Conservation (phyloP, 139 green algal species). For the Astrephomene gubernaculifera region DNA sequence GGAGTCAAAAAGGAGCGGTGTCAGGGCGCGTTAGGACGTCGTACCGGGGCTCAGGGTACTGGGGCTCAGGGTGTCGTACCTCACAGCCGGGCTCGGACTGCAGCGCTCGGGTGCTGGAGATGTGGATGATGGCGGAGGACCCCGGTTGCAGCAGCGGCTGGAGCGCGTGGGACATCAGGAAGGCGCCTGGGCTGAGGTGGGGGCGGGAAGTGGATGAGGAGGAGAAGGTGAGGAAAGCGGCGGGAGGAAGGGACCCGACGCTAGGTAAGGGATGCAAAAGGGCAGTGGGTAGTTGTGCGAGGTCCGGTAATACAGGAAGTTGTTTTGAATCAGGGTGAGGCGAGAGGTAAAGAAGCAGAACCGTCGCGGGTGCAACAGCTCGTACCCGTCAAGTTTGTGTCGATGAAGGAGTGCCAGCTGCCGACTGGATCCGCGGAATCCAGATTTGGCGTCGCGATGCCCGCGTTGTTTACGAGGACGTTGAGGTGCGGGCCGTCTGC, state of each 20-base stretch:
- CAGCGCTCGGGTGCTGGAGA: constrained; percentile 63
- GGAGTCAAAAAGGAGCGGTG: no score
- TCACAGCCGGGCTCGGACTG: constrained; percentile 68
- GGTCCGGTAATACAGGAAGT: no score
- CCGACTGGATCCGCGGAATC: neutral
- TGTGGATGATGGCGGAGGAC: constrained; percentile 62
- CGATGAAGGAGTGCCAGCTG: constrained; percentile 44
- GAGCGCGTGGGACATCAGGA: constrained; percentile 58
- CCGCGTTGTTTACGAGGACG: constrained; percentile 53
- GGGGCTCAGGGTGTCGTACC: neutral
- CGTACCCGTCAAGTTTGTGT: constrained; percentile 46
- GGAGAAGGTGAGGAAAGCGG: neutral
- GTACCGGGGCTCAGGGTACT: no score
- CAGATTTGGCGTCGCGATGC: constrained; percentile 32
- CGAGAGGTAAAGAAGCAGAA: no score
- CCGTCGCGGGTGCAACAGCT: no score
- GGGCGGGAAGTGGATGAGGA: neutral
- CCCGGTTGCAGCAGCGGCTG: constrained; percentile 55
- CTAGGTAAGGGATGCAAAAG: no score
- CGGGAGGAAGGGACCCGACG: no score
- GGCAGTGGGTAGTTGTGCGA: no score
- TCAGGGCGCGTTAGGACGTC: no score
- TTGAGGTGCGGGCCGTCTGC: constrained; percentile 6
- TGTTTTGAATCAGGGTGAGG: no score
- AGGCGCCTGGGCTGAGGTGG: constrained; percentile 54